Evolutionary conservation across 2,329 filamentous ascomycete genomes (phyloP).

Genomic region (Dothidotthia symphoricarpi): DNA sequence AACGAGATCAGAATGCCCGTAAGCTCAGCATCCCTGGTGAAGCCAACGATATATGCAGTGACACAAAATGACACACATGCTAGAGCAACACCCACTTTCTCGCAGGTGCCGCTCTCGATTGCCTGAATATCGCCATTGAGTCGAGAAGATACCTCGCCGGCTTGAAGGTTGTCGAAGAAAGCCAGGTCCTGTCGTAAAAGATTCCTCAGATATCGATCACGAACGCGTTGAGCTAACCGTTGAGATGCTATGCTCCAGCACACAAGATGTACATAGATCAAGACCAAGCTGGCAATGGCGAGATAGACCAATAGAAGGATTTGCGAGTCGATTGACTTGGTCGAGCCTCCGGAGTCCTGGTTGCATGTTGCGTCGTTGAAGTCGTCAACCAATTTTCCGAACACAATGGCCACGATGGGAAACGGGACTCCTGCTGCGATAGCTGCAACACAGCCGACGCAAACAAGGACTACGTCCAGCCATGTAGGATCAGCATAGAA

Average conservation of each 20-base stretch:
- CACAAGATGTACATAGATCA: conserved; percentile 63
- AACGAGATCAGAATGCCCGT: conserved; percentile 64
- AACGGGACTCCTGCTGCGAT: conserved; percentile 62
- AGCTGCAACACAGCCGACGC: conserved; percentile 46
- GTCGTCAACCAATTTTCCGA: conserved; percentile 62
- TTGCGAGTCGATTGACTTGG: conserved; percentile 53
- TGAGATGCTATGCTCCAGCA: conserved; percentile 66
- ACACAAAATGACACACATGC: conserved; percentile 64
- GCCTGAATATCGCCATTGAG: conserved; percentile 65
- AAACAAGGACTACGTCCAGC: conserved; percentile 38
- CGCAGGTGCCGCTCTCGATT: conserved; percentile 66
- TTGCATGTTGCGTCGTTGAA: conserved; percentile 59
- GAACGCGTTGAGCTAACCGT: conserved; percentile 61
- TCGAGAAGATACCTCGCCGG: conserved; percentile 62
- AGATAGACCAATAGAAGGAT: conserved; percentile 63
- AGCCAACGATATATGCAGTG: conserved; percentile 65
- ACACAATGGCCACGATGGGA: conserved; percentile 63
- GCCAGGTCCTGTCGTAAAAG: conserved; percentile 61
- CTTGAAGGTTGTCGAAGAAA: conserved; percentile 62
- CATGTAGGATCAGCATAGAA: conserved; percentile 40
- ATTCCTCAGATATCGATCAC: conserved; percentile 59
- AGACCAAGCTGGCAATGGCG: conserved; percentile 60
- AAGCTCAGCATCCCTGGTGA: conserved; percentile 61
- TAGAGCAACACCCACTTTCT: conserved; percentile 67
- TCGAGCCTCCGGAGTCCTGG: conserved; percentile 8